These are phyloP conservation scores for Arabidopsis suecica DNA, from an alignment of 345 rosid species.

Conservation along the genomic window DNA sequence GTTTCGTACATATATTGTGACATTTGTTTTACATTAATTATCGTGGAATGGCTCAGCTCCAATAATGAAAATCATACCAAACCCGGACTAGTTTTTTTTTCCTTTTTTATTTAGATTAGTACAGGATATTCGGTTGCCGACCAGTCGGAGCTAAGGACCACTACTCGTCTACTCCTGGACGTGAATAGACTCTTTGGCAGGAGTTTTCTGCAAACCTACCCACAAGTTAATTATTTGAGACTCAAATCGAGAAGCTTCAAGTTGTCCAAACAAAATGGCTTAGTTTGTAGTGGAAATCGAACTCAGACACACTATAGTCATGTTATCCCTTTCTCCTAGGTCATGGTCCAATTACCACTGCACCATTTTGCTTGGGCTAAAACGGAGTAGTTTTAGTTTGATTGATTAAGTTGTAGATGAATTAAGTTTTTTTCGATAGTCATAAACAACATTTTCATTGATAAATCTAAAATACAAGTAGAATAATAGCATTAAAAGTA, in stretches of 20 bases:
- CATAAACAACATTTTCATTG: no score
- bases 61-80: background rate
- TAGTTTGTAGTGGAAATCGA: no score
- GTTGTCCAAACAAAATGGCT: no score
- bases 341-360: no score
- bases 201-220: background rate
- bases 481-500: no score
- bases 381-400: background rate
- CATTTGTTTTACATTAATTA: background rate
- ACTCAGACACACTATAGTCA: no score
- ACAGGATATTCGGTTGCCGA: background rate
- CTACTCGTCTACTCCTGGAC: background rate
- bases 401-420: background rate
- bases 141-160: background rate
- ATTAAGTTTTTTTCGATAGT: background rate
- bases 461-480: no score
- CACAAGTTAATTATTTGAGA: no score
- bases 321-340: no score
- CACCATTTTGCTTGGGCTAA: no score
- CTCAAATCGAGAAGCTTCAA: no score
- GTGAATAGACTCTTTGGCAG: background rate
- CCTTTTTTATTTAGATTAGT: background rate
- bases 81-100: background rate
- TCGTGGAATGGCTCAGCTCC: slow-evolving; percentile 1
- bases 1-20: slow-evolving; percentile 29